Conservation (phyloP, 176 grass and related monocot genomes). For the Oryza rufipogon region DNA sequence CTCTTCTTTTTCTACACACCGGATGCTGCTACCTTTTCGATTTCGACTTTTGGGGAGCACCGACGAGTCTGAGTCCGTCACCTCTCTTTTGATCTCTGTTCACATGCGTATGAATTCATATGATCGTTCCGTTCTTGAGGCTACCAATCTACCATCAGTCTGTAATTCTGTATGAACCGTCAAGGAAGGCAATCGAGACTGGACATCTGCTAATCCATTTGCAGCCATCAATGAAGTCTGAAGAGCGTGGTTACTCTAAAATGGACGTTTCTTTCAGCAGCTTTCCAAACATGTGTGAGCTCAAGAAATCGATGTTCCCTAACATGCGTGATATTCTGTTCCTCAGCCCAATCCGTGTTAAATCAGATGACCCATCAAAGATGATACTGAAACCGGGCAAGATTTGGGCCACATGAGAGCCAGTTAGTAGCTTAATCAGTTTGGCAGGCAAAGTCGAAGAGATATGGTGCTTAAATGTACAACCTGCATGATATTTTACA, state of each 20-base stretch:
- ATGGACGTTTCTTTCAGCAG: not conserved
- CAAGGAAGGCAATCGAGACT: constrained; percentile 13
- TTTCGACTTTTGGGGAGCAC: constrained; percentile 45
- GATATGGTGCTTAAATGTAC: not conserved
- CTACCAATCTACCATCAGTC: not conserved
- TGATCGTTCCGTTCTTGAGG: not conserved
- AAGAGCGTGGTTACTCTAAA: constrained; percentile 15
- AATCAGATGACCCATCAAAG: constrained; percentile 16
- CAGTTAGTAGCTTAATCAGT: not conserved
- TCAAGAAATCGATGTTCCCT: not conserved
- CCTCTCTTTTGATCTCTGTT: not conserved
- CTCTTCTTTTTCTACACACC: constrained; percentile 20
- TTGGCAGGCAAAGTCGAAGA: not conserved
- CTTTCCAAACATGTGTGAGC: not conserved
- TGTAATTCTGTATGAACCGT: constrained; percentile 6
- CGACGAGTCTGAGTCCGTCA: not conserved
- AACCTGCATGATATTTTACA: not conserved
- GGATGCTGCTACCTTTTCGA: not conserved
- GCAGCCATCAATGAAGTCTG: not conserved
- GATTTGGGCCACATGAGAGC: not conserved
- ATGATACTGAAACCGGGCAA: not conserved
- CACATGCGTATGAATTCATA: not conserved
- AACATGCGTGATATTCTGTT: not conserved
- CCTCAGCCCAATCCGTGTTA: constrained; percentile 17
- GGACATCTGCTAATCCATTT: not conserved